Conservation (phyloP, 148 eudicot genomes). For the Fallopia convolvulus region DNA sequence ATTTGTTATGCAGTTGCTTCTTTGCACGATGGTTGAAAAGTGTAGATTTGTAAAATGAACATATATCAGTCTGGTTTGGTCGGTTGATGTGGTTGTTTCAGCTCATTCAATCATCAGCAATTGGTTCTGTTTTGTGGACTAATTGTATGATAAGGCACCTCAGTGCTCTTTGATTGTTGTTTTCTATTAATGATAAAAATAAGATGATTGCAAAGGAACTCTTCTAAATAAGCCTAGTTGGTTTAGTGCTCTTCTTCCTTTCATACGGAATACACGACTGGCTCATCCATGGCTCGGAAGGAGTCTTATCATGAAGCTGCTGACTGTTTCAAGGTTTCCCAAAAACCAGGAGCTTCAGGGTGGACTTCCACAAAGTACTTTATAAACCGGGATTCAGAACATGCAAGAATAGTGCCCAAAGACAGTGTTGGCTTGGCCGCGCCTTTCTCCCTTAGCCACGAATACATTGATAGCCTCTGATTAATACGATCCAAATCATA, state of each 20-base stretch:
- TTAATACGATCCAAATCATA: too few relatives aligned
- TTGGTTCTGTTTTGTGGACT: not conserved
- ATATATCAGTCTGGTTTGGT: not conserved
- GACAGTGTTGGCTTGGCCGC: constrained; percentile 18
- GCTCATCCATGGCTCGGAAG: too few relatives aligned
- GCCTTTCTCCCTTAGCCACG: too few relatives aligned
- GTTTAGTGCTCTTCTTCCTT: too few relatives aligned
- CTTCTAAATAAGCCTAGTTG: too few relatives aligned
- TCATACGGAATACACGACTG: too few relatives aligned
- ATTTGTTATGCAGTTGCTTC: not conserved
- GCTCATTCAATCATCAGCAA: not conserved
- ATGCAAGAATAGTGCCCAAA: constrained; percentile 43
- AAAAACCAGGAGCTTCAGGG: constrained; percentile 28
- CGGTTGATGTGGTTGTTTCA: not conserved
- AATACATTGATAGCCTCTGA: too few relatives aligned
- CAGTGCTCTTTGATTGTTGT: not conserved
- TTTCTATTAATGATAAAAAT: not conserved
- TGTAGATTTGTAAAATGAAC: not conserved
- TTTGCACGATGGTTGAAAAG: not conserved
- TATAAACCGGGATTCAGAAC: constrained; percentile 39
- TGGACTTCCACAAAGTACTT: constrained; percentile 43
- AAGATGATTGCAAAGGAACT: too few relatives aligned
- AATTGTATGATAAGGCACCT: not conserved
- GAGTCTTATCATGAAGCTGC: not conserved
- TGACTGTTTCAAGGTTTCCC: constrained; percentile 31